Base-by-base conservation (phyloP, 192 early-diverging fungal species). In the Diversispora eburnea region DNA sequence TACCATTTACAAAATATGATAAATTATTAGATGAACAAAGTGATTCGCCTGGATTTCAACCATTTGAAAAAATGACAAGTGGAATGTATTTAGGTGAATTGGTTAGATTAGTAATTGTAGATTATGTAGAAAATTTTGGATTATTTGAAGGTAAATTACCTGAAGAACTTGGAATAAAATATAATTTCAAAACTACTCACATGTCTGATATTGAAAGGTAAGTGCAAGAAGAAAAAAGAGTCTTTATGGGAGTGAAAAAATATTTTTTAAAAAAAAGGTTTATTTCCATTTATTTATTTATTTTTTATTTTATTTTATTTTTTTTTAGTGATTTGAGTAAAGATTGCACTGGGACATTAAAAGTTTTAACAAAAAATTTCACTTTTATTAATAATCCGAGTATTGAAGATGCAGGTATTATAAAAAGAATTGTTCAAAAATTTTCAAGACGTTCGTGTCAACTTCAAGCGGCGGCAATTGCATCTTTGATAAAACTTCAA, bases 21-120 rank as follows among this genome's bases (percentile, higher is more conserved):
- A 80, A 83, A 73, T 81, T 85, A 57, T 85, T 98, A 67, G 94
- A 97, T 83, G 81, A 85, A 64, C 86, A 88, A 58, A 91, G 91
- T 42, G 78, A 84, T 56, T 92, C 94, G 77, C 91, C 93, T 19
- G 86, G 88, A 67, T 88, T 90, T 78, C 96, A 96, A 78, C 89
- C 88, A 13, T 98, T 92, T 82, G 97, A 99, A 82, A 99, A 98
- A 85, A 93, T 96, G 89, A 90, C 98, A 69, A 94, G 94, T 46
- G 97, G 95, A 76, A 86, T 92, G 77, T 99, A 97, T 75, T 80
- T 99, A 74, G 95, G 96, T 71, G 97, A 99, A 81, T 79, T 99
- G 46, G 88, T 88, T 8, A 90, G 97, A 41, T 83, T 91, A 77
- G 84, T 90, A 42, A 72, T 92, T 39, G 78, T 94, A 56, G 94